A percentile compares a stretch with the other conserved stretches of the same genome.
Conservation (phyloP, 805 yeast species). For the Kuraishia ogatae region DNA sequence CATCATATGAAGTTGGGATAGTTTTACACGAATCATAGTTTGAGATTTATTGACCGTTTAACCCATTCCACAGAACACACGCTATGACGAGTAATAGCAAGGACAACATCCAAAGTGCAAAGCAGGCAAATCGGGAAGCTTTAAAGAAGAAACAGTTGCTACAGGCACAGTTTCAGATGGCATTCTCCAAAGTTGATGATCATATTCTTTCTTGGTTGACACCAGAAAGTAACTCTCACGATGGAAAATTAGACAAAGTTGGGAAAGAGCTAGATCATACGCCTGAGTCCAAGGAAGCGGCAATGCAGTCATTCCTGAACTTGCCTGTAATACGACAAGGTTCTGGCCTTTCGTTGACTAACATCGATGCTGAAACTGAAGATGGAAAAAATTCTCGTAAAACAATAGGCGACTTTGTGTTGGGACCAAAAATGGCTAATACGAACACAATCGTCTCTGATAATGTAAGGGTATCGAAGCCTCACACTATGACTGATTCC, state of each 20-base stretch:
- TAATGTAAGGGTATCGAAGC: slow-evolving; percentile 4
- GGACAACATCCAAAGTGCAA: background rate
- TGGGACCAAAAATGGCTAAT: slow-evolving; percentile 4
- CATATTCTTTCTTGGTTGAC: slow-evolving; percentile 24
- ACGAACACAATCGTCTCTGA: background rate
- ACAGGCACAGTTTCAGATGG: slow-evolving; percentile 30
- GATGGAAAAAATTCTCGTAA: slow-evolving; percentile 1
- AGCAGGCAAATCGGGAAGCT: slow-evolving; percentile 18
- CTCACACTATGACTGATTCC: background rate
- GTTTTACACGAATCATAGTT: too few relatives aligned
- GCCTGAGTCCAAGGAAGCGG: background rate
- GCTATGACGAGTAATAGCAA: background rate
- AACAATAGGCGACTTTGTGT: slow-evolving; percentile 10
- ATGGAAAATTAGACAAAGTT: background rate
- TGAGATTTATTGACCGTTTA: too few relatives aligned
- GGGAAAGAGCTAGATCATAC: background rate
- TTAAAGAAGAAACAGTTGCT: slow-evolving; percentile 32
- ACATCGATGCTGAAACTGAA: background rate
- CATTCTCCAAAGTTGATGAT: slow-evolving; percentile 21
- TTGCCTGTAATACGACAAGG: slow-evolving; percentile 10
- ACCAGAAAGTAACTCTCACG: background rate
- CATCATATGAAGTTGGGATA: too few relatives aligned
- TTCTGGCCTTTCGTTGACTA: slow-evolving; percentile 5
- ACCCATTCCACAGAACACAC: background rate
- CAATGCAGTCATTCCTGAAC: slow-evolving; percentile 5